Evolutionary conservation across 371 early-diverging fungal genomes (phyloP).

Genomic region (Syncephalastrum sp.): DNA sequence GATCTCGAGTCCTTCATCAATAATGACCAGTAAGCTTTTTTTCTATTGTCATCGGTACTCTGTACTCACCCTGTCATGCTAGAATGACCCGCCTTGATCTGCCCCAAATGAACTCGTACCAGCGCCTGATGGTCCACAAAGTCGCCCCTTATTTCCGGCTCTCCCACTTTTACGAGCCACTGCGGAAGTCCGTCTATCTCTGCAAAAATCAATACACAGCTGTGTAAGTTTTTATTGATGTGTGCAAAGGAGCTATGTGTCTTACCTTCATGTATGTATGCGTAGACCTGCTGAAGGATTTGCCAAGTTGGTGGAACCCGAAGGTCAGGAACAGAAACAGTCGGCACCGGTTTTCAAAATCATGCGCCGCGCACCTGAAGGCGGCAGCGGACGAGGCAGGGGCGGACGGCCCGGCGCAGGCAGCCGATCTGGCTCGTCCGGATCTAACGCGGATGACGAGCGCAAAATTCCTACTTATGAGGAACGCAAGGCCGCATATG

Average conservation of each 20-base stretch:
- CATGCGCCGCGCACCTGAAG: conserved; percentile 45
- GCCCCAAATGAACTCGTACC: conserved; percentile 77
- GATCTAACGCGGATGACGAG: conserved; percentile 21
- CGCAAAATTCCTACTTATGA: conserved; percentile 62
- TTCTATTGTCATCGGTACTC: not conserved
- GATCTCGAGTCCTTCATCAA: conserved; percentile 68
- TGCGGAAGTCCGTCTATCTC: conserved; percentile 60
- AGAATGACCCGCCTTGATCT: conserved; percentile 65
- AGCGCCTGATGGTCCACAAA: conserved; percentile 73
- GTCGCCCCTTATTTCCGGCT: conserved; percentile 73
- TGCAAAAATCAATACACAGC: conserved; percentile 60
- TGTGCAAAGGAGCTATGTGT: not conserved
- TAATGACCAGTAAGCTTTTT: conserved; percentile 49
- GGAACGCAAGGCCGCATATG: conserved; percentile 73
- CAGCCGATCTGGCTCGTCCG: conserved; percentile 10
- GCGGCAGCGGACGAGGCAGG: conserved; percentile 18
- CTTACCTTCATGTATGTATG: not conserved
- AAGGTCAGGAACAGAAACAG: conserved; percentile 25
- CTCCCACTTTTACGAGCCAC: conserved; percentile 61
- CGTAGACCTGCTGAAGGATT: conserved; percentile 53
- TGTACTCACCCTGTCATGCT: not conserved
- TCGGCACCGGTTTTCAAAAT: conserved; percentile 42
- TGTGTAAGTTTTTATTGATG: conserved; percentile 47
- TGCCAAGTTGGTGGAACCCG: conserved; percentile 40
- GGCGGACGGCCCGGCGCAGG: conserved; percentile 14